Evolutionary conservation across 202 grass and related monocot genomes (phyloP).

Genomic region (Alloteropsis angusta): DNA sequence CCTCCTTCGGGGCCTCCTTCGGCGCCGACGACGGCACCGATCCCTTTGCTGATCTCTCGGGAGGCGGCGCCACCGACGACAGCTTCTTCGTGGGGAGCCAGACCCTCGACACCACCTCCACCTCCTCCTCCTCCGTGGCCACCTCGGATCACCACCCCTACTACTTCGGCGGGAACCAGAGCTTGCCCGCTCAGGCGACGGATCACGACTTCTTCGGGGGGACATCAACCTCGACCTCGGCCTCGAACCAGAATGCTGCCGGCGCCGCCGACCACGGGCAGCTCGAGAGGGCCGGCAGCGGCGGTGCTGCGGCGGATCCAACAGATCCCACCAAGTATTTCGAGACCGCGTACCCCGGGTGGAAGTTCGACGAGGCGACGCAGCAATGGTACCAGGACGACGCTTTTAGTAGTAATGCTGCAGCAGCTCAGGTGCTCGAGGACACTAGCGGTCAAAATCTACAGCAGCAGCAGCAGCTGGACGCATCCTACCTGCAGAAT

Average conservation of each 20-base stretch:
- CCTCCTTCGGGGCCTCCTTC: conserved; percentile 81
- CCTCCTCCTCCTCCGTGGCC: conserved; percentile 23
- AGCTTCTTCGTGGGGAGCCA: conserved; percentile 18
- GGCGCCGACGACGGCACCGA: conserved; percentile 41
- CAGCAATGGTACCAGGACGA: conserved; percentile 82
- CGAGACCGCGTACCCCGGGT: conserved; percentile 81
- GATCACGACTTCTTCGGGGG: conserved; percentile 26
- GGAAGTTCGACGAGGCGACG: conserved; percentile 58
- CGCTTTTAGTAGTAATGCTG: conserved; percentile 7
- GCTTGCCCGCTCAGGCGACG: conserved; percentile 3
- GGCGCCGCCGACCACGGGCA: no score
- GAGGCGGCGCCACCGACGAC: neutral
- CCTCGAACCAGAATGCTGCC: conserved; percentile 5
- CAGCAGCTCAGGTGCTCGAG: conserved; percentile 15
- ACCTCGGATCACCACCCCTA: conserved; percentile 21
- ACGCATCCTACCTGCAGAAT: conserved; percentile 42
- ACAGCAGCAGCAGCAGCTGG: conserved; percentile 31
- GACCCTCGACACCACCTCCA: neutral
- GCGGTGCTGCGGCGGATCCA: conserved; percentile 18
- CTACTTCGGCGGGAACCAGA: conserved; percentile 6
- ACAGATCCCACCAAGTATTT: conserved; percentile 49
- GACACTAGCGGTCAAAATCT: conserved; percentile 6
- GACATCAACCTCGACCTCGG: no score
- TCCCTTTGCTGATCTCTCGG: conserved; percentile 41
- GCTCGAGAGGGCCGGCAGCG: neutral